Evolutionary conservation across 2,329 filamentous ascomycete genomes (phyloP).

Genomic region (Fusarium sp.): DNA sequence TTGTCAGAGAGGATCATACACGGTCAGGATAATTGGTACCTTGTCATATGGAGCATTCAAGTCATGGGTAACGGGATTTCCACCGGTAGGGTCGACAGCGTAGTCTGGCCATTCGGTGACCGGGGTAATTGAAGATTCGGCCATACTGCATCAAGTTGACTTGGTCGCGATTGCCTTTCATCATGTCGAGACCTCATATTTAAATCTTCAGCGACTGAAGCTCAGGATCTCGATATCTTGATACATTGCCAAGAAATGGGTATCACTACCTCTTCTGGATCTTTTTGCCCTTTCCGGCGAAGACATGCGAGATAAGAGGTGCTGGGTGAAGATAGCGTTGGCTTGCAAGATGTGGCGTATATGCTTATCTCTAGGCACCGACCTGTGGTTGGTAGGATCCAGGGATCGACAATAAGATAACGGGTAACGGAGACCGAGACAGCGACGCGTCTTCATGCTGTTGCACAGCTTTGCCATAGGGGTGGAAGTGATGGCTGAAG

Average conservation of each 20-base stretch:
- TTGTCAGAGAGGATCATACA: neutral
- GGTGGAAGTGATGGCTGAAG: neutral
- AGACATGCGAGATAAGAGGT: slow-evolving; percentile 28
- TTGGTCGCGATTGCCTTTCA: neutral
- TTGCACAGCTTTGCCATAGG: neutral
- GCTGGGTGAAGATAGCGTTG: slow-evolving; percentile 17
- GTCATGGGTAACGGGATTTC: slow-evolving; percentile 58
- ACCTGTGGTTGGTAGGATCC: slow-evolving; percentile 8
- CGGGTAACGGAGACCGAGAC: slow-evolving; percentile 3
- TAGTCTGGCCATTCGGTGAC: slow-evolving; percentile 58
- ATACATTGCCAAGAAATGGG: slow-evolving; percentile 7
- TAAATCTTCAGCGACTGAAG: neutral
- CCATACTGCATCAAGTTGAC: slow-evolving; percentile 3
- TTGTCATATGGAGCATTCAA: slow-evolving; percentile 60
- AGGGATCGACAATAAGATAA: slow-evolving; percentile 23
- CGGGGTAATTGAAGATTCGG: slow-evolving; percentile 34
- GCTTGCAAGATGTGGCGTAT: slow-evolving; percentile 5
- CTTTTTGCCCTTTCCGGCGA: slow-evolving; percentile 24
- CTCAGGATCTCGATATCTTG: neutral
- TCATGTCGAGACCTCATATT: neutral
- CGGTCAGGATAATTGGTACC: slow-evolving; percentile 13
- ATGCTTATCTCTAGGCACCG: slow-evolving; percentile 26
- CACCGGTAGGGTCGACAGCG: slow-evolving; percentile 53
- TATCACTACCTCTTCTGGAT: neutral
- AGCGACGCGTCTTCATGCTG: neutral